Conservation (phyloP, 2,329 filamentous ascomycete genomes). For the Aspergillus uvarum region DNA sequence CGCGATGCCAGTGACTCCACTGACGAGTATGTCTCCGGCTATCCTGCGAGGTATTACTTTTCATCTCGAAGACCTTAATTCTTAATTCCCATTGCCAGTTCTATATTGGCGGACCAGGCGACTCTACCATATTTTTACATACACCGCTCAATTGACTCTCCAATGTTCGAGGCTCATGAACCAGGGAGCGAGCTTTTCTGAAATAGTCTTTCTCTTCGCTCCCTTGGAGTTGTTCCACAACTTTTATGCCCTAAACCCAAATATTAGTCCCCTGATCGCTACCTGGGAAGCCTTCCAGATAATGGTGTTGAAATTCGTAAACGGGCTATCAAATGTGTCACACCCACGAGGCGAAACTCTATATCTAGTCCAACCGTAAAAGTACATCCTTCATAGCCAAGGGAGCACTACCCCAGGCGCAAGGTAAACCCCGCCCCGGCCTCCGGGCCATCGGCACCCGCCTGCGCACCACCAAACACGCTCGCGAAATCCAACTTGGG, state of each 20-base stretch:
- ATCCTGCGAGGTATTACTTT: conserved; percentile 20
- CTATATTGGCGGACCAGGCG: not conserved
- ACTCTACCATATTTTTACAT: not conserved
- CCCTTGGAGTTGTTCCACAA: not conserved
- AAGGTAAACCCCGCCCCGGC: conserved; percentile 58
- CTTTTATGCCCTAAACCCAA: not conserved
- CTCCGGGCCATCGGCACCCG: conserved; percentile 64
- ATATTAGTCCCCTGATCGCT: not conserved
- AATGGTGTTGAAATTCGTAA: not conserved
- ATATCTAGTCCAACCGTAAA: conserved; percentile 1
- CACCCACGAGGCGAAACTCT: not conserved
- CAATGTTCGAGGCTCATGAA: not conserved
- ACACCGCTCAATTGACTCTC: not conserved
- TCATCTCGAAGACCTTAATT: conserved; percentile 8
- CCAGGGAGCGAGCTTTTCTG: not conserved
- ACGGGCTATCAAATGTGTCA: not conserved
- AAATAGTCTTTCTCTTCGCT: not conserved
- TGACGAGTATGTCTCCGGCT: conserved; percentile 22
- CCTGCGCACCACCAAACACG: conserved; percentile 64
- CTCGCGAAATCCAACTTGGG: conserved; percentile 66
- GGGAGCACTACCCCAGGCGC: conserved; percentile 53
- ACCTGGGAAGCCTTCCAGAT: not conserved
- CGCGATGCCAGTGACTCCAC: conserved; percentile 24
- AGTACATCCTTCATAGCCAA: not conserved
- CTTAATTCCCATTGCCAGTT: too few relatives aligned